Evolutionary conservation across 2,329 filamentous ascomycete genomes (phyloP).

Genomic region (Colletotrichum sp.): DNA sequence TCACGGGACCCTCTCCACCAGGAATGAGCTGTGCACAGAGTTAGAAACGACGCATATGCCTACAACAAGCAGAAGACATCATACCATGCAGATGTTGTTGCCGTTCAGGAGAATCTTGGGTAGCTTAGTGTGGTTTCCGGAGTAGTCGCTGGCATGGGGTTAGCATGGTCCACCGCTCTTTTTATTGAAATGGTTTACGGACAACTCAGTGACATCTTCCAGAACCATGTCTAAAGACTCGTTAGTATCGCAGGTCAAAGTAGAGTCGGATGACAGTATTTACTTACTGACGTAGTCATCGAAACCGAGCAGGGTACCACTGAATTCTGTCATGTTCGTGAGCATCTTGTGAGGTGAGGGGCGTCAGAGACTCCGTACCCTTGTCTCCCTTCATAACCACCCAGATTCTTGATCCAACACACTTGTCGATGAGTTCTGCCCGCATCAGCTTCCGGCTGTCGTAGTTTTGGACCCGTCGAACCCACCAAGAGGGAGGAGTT

Average conservation of each 20-base stretch:
- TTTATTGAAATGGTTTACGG: conserved; percentile 35
- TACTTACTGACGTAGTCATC: conserved; percentile 99
- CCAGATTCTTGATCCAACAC: conserved; percentile 97
- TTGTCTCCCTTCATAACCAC: conserved; percentile 99
- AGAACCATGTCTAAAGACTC: conserved; percentile 85
- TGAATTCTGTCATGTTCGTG: conserved; percentile 73
- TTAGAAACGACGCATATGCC: not conserved
- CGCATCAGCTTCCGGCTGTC: conserved; percentile 24
- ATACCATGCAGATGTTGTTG: conserved; percentile 99
- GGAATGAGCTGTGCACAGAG: conserved; percentile 69
- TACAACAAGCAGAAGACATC: conserved; percentile 20
- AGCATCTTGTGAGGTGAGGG: not conserved
- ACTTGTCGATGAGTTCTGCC: conserved; percentile 97
- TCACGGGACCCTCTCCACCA: conserved; percentile 73
- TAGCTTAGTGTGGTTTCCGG: conserved; percentile 84
- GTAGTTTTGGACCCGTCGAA: not conserved
- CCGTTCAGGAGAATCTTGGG: conserved; percentile 96
- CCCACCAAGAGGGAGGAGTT: conserved; percentile 71
- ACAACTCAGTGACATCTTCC: conserved; percentile 97
- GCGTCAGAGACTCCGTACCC: conserved; percentile 57
- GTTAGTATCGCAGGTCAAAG: conserved; percentile 22
- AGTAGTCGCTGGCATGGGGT: conserved; percentile 76
- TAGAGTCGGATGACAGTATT: not conserved
- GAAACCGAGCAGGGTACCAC: conserved; percentile 91
- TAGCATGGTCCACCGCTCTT: conserved; percentile 20